Evolutionary conservation across 2,329 filamentous ascomycete species (phyloP).

Genomic region (Torrubiella hemipterigena): DNA sequence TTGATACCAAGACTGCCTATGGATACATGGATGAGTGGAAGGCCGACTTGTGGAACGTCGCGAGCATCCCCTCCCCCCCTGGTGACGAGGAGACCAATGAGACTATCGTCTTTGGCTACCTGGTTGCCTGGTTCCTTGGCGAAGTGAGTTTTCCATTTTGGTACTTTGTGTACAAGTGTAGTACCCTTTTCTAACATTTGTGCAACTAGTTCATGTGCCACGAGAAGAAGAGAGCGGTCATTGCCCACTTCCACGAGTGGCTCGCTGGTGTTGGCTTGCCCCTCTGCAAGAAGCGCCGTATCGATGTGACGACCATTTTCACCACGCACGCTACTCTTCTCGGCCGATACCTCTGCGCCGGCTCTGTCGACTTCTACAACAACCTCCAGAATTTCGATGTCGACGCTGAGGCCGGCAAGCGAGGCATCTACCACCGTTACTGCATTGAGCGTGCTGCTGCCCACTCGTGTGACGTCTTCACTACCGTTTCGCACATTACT

Average conservation of each 20-base stretch:
- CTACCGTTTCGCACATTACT: slow-evolving; percentile 96
- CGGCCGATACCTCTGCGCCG: slow-evolving; percentile 90
- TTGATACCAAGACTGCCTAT: slow-evolving; percentile 92
- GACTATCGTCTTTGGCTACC: slow-evolving; percentile 91
- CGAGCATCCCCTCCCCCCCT: slow-evolving; percentile 86
- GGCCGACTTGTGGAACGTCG: slow-evolving; percentile 82
- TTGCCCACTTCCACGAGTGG: slow-evolving; percentile 99
- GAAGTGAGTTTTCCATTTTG: slow-evolving; percentile 75
- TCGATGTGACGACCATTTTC: slow-evolving; percentile 96
- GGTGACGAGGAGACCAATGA: slow-evolving; percentile 94
- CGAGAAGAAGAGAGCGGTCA: slow-evolving; percentile 82
- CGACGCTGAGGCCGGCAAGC: slow-evolving; percentile 91
- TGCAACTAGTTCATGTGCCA: slow-evolving; percentile 80
- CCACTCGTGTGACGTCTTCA: slow-evolving; percentile 92
- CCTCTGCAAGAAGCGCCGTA: slow-evolving; percentile 82
- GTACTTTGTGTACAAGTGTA: too few species aligned
- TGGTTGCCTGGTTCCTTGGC: slow-evolving; percentile 96
- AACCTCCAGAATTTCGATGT: slow-evolving; percentile 96
- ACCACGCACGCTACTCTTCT: slow-evolving; percentile 94
- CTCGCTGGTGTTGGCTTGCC: slow-evolving; percentile 87
- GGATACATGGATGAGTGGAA: slow-evolving; percentile 94
- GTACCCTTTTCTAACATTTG: too few species aligned
- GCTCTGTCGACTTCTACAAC: slow-evolving; percentile 98
- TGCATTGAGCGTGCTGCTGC: slow-evolving; percentile 93
- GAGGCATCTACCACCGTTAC: slow-evolving; percentile 96